These are phyloP conservation scores for Seminavis robusta DNA, from an alignment of 108 stramenopile genomes.

Conservation along the genomic window DNA sequence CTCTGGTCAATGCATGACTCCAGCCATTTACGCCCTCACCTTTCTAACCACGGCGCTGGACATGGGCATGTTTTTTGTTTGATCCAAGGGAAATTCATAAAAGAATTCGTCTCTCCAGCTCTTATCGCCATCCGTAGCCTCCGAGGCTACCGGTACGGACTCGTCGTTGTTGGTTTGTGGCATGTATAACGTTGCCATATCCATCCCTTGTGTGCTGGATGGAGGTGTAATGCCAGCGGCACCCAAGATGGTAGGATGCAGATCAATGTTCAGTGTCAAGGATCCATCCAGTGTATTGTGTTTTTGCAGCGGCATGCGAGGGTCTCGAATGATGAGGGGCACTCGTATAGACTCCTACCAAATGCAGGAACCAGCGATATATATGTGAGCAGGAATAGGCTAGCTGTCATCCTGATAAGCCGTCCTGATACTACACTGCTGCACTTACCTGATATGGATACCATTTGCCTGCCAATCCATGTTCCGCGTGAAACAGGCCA, in stretches of 20 bases:
- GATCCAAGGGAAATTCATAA: constrained; percentile 56
- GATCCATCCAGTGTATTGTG: constrained; percentile 44
- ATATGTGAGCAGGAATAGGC: too few species aligned
- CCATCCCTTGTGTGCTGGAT: constrained; percentile 59
- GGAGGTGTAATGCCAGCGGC: constrained; percentile 54
- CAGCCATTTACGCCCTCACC: too few species aligned
- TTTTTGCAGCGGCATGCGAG: constrained; percentile 50
- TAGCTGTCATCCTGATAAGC: too few species aligned
- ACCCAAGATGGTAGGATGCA: constrained; percentile 55
- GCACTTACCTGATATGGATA: too few species aligned
- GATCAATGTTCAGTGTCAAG: constrained; percentile 68
- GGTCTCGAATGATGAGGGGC: constrained; percentile 66
- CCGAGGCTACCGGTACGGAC: neutral
- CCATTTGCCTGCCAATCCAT: constrained; percentile 79
- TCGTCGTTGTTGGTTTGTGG: constrained; percentile 15
- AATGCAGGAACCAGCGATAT: too few species aligned
- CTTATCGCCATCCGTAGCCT: too few species aligned
- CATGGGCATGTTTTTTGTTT: constrained; percentile 6
- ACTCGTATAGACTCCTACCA: constrained; percentile 72
- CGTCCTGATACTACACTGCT: too few species aligned
- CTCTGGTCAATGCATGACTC: too few species aligned
- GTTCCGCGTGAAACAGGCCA: constrained; percentile 52
- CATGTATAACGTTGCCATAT: constrained; percentile 60
- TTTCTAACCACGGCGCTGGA: too few species aligned
- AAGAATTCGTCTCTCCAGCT: constrained; percentile 67